These are phyloP conservation scores for Sporothrix pallida DNA, from an alignment of 2,329 filamentous ascomycete species.

Conservation along the genomic window DNA sequence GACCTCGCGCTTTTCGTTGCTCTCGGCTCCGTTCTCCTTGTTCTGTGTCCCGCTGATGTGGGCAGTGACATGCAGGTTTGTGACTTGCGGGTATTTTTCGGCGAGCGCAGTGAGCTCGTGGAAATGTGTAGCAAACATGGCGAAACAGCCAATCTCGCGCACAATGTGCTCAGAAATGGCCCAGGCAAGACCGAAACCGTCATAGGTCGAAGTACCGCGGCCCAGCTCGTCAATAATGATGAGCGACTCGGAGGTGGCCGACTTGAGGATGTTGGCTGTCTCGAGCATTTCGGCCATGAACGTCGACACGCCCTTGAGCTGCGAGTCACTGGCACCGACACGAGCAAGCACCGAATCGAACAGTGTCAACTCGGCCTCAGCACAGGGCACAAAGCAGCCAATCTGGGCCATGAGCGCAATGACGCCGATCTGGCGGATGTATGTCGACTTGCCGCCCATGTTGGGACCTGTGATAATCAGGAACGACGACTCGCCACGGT, in stretches of 20 bases:
- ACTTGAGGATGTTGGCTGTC: conserved; percentile 97
- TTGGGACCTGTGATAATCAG: conserved; percentile 97
- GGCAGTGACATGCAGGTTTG: conserved; percentile 94
- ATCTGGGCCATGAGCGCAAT: conserved; percentile 97
- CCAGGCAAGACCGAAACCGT: conserved; percentile 98
- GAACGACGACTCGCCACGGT: conserved; percentile 81
- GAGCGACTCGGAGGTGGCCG: conserved; percentile 89
- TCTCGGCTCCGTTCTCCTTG: conserved; percentile 39
- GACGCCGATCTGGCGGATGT: conserved; percentile 95
- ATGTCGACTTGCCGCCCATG: conserved; percentile 99
- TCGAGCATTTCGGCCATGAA: conserved; percentile 99
- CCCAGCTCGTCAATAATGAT: conserved; percentile 99
- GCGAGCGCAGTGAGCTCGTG: conserved; percentile 93
- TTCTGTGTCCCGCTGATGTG: conserved; percentile 69
- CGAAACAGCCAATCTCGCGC: conserved; percentile 90
- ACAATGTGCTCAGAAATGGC: conserved; percentile 98
- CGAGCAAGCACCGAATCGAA: conserved; percentile 97
- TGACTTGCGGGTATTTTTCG: conserved; percentile 83
- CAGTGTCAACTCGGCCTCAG: conserved; percentile 88
- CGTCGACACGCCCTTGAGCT: conserved; percentile 95
- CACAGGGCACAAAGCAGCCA: conserved; percentile 93
- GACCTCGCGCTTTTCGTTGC: conserved; percentile 74
- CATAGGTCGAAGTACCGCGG: conserved; percentile 95
- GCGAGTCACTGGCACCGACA: conserved; percentile 93
- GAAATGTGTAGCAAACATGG: conserved; percentile 97